phyloP scores from a whole-genome alignment of 768 basidiomycete species.

The Tulasnella sp. region DNA sequence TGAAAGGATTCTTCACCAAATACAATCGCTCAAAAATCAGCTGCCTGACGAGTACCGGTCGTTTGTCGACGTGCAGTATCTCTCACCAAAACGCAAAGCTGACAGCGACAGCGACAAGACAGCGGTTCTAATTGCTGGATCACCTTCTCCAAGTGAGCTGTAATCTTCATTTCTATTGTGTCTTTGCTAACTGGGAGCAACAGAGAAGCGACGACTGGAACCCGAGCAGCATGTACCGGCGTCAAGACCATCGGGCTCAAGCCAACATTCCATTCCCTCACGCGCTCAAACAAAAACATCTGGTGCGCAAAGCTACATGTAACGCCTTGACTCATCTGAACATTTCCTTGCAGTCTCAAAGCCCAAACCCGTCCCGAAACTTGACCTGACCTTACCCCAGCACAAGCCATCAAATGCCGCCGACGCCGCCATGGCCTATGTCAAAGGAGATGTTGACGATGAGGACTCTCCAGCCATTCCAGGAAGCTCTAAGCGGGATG shows the following conservation, averaged over 20 bases:
- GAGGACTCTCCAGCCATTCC: background rate
- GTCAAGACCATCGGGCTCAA: background rate
- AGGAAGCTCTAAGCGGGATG: conserved; percentile 45
- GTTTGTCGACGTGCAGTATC: background rate
- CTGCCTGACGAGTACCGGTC: background rate
- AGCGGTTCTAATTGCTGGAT: conserved; percentile 15
- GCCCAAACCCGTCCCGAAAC: conserved; percentile 1
- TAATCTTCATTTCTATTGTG: background rate
- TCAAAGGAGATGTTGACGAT: background rate
- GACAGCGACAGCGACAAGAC: background rate
- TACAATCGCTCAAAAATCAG: background rate
- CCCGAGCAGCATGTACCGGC: background rate
- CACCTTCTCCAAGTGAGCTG: conserved; percentile 21
- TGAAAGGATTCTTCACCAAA: background rate
- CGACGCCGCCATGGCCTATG: background rate
- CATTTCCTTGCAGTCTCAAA: background rate
- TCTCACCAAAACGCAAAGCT: conserved; percentile 4
- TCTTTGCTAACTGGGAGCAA: background rate
- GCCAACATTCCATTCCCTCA: background rate
- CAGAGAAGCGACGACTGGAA: conserved; percentile 20
- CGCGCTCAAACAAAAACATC: background rate
- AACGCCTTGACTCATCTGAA: background rate
- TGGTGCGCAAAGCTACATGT: background rate
- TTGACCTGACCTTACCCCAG: background rate
- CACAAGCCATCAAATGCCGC: background rate